Base-by-base conservation (phyloP, 2,329 filamentous ascomycete species). In the Penicillium sclerotigenum region DNA sequence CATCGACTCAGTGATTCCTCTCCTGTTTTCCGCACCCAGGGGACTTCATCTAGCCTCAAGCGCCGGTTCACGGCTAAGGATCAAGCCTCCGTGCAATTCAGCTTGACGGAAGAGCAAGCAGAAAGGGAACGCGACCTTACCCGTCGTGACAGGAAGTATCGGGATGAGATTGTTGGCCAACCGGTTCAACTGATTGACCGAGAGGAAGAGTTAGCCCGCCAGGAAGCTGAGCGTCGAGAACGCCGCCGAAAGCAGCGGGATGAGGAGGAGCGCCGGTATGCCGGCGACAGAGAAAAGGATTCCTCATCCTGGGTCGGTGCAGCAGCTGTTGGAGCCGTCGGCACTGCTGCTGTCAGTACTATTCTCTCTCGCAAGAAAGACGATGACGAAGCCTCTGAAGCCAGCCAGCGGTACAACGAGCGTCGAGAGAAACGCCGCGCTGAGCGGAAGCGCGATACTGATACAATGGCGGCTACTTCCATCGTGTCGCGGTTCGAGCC, bases 41-140 rank as follows among this genome's bases (percentile, higher is more conserved):
- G 43, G 69, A 71, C 29, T 53, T 46, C 61, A 5, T 61, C 69
- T 9, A 67, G 62, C 10, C 56, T 65, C 9, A 73, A 70, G 45
- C 73, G 72, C 46, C 68, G 71, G 22, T 67, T 66, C 26, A 70
- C 73, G 4, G 52, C 59, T 4, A 74, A 69, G 62, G 74, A 76
- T 20, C 67, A 71, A 53, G 75, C 75, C 9, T 79, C 77, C 57
- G 84, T 86, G 8, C 79, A 81, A 52, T 86, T 86, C 60, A 78
- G 81, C 36, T 65, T 85, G 47, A 84, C 82, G 0, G 74, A 83
- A 45, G 81, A 84, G 65, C 81, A 85, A 68, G 74, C 72, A 34
- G 75, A 79, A 29, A 80, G 79, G 51, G 81, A 82, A 52, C 69
- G 71, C 48, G 68, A 68, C 31, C 65, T 67, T 16, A 67, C 66